Evolutionary conservation across 2,329 filamentous ascomycete genomes (phyloP).

Genomic region (Trichoderma simmonsii): DNA sequence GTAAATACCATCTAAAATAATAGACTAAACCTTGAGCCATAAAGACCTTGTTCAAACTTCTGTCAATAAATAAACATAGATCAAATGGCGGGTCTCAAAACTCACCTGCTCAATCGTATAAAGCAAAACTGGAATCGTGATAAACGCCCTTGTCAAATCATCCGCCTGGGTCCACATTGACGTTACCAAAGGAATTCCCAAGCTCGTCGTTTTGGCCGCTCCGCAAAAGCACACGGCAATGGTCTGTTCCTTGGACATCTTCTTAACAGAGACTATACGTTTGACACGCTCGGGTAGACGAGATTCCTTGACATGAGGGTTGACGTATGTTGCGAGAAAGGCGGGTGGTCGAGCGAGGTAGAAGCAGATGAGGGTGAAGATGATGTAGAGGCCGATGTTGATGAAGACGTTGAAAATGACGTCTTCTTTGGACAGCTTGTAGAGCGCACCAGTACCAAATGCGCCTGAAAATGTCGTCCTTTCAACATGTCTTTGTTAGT

Average conservation of each 20-base stretch:
- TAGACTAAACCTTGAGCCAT: constrained; percentile 45
- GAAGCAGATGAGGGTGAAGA: constrained; percentile 63
- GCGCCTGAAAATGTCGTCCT: constrained; percentile 67
- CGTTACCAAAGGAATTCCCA: constrained; percentile 65
- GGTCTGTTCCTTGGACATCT: constrained; percentile 58
- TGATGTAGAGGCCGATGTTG: constrained; percentile 58
- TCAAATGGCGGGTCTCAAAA: constrained; percentile 3
- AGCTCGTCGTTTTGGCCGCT: constrained; percentile 67
- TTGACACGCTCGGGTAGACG: constrained; percentile 28
- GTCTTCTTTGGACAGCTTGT: constrained; percentile 55
- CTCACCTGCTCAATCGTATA: constrained; percentile 56
- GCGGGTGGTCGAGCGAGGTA: constrained; percentile 44
- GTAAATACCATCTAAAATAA: constrained; percentile 46
- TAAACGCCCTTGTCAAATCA: constrained; percentile 52
- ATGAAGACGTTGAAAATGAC: constrained; percentile 66
- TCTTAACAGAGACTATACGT: constrained; percentile 44
- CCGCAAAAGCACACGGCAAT: constrained; percentile 72
- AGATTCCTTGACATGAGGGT: constrained; percentile 34
- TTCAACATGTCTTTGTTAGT: constrained; percentile 6
- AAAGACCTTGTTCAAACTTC: constrained; percentile 32
- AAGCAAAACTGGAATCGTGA: constrained; percentile 62
- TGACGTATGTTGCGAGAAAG: constrained; percentile 32
- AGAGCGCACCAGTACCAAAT: constrained; percentile 62
- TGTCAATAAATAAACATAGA: background rate
- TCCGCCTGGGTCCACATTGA: constrained; percentile 63